phyloP scores from a whole-genome alignment of 2,329 filamentous ascomycete species.

The Periglandula ipomoeae region DNA sequence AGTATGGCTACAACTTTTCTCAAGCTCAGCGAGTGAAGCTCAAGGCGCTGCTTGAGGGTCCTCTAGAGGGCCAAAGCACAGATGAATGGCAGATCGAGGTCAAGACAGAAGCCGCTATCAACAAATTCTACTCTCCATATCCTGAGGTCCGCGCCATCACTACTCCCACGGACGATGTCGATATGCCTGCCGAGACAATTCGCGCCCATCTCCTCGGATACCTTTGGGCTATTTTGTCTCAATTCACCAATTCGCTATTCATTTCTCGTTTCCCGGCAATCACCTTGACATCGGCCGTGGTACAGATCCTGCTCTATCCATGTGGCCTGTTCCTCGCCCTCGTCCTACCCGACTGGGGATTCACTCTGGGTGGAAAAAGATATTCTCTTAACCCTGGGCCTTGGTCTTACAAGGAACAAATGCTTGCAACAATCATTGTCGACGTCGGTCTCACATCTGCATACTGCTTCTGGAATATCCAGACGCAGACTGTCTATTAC shows the following conservation, averaged over 20 bases:
- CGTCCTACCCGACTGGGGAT: slow-evolving; percentile 32
- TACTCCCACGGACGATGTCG: slow-evolving; percentile 17
- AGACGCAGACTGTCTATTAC: slow-evolving; percentile 21
- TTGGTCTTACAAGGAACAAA: slow-evolving; percentile 34
- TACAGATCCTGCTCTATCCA: slow-evolving; percentile 33
- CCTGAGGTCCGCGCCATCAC: slow-evolving; percentile 19
- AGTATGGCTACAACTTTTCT: slow-evolving; percentile 18
- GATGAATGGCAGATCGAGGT: slow-evolving; percentile 12
- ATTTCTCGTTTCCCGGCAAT: slow-evolving; percentile 11
- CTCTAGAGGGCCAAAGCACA: slow-evolving; percentile 10
- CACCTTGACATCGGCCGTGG: slow-evolving; percentile 4
- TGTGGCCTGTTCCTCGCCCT: slow-evolving; percentile 28
- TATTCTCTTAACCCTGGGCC: slow-evolving; percentile 31
- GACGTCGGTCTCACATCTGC: slow-evolving; percentile 11
- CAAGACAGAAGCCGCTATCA: slow-evolving; percentile 12
- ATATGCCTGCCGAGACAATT: slow-evolving; percentile 19
- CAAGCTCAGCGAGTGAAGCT: slow-evolving; percentile 12
- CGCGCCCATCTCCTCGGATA: slow-evolving; percentile 19
- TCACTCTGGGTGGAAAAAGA: slow-evolving; percentile 23
- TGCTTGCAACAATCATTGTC: slow-evolving; percentile 30
- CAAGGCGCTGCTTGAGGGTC: slow-evolving; percentile 10
- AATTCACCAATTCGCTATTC: slow-evolving; percentile 10
- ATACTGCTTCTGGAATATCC: slow-evolving; percentile 13
- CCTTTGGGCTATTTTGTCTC: slow-evolving; percentile 15
- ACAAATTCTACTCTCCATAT: slow-evolving; percentile 16